These are phyloP conservation scores for Exophiala sp. DNA, from an alignment of 2,329 filamentous ascomycete species.

Conservation along the genomic window DNA sequence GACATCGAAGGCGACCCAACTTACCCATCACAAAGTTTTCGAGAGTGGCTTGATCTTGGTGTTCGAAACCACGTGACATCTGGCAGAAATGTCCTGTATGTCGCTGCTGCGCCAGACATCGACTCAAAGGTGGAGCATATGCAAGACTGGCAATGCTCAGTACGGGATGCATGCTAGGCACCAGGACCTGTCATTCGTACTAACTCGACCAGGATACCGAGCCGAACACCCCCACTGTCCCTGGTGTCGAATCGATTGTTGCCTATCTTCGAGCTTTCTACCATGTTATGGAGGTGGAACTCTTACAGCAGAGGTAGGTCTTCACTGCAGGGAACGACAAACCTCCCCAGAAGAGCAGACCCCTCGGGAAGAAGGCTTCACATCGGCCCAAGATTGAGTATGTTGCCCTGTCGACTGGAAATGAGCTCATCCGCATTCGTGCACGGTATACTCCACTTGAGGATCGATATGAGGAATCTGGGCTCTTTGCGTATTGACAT, in stretches of 20 bases:
- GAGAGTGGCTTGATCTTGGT: slow-evolving; percentile 47
- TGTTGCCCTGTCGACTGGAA: slow-evolving; percentile 46
- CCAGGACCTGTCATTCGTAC: neutral
- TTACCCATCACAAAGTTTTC: slow-evolving; percentile 51
- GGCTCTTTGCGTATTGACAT: slow-evolving; percentile 35
- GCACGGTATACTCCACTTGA: slow-evolving; percentile 47
- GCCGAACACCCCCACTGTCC: slow-evolving; percentile 1
- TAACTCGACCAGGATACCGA: neutral
- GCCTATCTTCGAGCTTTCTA: slow-evolving; percentile 53
- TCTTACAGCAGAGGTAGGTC: slow-evolving; percentile 38
- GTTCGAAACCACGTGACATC: slow-evolving; percentile 50
- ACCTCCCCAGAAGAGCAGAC: slow-evolving; percentile 1
- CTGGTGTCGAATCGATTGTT: slow-evolving; percentile 34
- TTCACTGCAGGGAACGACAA: slow-evolving; percentile 50
- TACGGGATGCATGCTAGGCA: neutral
- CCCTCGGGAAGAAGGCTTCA: neutral
- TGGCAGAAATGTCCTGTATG: slow-evolving; percentile 51
- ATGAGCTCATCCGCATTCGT: slow-evolving; percentile 49
- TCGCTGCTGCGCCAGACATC: slow-evolving; percentile 48
- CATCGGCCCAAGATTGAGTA: slow-evolving; percentile 28
- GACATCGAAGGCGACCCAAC: slow-evolving; percentile 55
- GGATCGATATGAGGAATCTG: neutral
- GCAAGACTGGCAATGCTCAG: slow-evolving; percentile 34
- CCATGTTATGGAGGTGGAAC: slow-evolving; percentile 51
- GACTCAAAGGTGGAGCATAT: slow-evolving; percentile 38